A percentile compares a stretch with the other conserved stretches of the same genome.
phyloP scores from a whole-genome alignment of 2,329 filamentous ascomycete genomes.

The Didymella sp. region DNA sequence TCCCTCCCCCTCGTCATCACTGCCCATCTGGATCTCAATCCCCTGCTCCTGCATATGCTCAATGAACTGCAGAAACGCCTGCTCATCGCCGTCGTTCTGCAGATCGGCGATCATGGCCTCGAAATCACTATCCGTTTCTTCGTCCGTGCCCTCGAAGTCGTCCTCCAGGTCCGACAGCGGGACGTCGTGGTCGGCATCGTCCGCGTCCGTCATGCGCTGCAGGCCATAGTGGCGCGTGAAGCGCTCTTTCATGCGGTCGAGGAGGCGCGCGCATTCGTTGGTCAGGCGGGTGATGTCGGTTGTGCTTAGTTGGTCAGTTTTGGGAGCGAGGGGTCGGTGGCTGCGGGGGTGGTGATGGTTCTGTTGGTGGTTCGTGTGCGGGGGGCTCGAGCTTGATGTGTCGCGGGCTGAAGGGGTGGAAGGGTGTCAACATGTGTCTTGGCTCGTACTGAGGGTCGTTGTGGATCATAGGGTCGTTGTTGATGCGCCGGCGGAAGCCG shows the following conservation, averaged over 20 bases:
- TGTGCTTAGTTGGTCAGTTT: conserved; percentile 35
- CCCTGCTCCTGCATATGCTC: conserved; percentile 16
- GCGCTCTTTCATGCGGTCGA: conserved; percentile 19
- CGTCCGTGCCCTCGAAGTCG: conserved; percentile 4
- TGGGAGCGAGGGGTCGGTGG: conserved; percentile 16
- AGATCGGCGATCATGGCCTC: conserved; percentile 14
- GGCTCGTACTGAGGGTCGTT: neutral
- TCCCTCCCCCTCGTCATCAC: conserved; percentile 2
- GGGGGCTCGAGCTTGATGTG: neutral
- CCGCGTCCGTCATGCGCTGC: neutral
- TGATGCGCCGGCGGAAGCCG: conserved; percentile 36
- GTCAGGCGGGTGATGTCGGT: conserved; percentile 26
- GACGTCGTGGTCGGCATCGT: neutral
- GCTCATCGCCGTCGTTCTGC: conserved; percentile 17
- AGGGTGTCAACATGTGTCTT: neutral
- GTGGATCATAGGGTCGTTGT: neutral
- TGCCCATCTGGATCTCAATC: conserved; percentile 1
- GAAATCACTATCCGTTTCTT: conserved; percentile 10
- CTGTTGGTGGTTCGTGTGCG: neutral
- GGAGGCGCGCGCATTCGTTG: conserved; percentile 15
- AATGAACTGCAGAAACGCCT: conserved; percentile 8
- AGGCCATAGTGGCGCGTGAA: conserved; percentile 14
- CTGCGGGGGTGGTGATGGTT: neutral
- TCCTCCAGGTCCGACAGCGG: neutral
- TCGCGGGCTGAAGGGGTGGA: neutral